Base-by-base conservation (phyloP, 139 green algal genomes). In the Haematococcus sp. region DNA sequence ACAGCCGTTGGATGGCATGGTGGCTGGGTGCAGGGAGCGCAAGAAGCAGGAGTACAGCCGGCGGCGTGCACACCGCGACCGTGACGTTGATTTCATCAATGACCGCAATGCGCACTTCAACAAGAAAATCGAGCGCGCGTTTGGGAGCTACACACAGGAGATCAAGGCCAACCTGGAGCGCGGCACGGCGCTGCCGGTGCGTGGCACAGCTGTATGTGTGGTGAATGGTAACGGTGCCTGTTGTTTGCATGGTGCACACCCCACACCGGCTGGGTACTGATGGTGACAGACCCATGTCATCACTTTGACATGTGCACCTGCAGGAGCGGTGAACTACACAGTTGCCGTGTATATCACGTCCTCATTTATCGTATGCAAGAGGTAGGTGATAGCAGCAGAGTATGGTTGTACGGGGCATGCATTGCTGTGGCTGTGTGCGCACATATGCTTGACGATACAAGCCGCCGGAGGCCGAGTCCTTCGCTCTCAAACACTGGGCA, bases 81-180 rank as follows among this genome's bases (percentile, higher is more conserved):
- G 88, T 65, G 92, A 98, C 75, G 88, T 99, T 31, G 92, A 98
- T 82, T 94, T 86, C 83, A 99, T 99, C 88, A 99, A 99, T 85
- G 79, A 92, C 31, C 84, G 91, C 71, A 99, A 99, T 70, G 93
- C 87, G 33, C 83, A 94, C 76, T 99, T 98, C 91, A 99, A 99
- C 88, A 90, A 90, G 80, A 98, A 98, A 85, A 94, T 99, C 65
- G 90, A 98, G 68, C 84, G 94, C 25, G 83, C 86, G 15, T 99
- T 95, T 83, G 92, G 84, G 4, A 71, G 88, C 52, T 88, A 92
- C 81, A 93, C 88, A 2, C 68, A 89, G 19, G 94, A 98, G 84
- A 98, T 97, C 79, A 97, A 97, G 87, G 91, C 91, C 52, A 98
- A 99, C 77, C 79, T 99, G 81, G 96, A 99, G 86, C 83, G 96